Base-by-base conservation (phyloP, 2,329 filamentous ascomycete genomes). In the Curvularia spicifera region DNA sequence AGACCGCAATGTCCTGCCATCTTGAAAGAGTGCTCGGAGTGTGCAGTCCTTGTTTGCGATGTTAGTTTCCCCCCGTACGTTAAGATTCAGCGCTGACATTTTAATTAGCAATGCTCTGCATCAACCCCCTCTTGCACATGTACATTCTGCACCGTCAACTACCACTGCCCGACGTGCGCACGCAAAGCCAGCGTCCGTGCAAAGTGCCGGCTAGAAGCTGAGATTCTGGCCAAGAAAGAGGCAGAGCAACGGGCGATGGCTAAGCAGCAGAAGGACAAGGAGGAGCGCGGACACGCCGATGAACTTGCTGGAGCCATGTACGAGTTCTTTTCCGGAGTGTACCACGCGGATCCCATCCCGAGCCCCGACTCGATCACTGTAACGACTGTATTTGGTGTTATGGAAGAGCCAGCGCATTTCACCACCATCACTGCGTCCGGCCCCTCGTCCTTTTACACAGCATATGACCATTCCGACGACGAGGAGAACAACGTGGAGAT, bases 31-130 rank as follows among this genome's bases (percentile, higher is more conserved):
- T 79, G 78, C 63, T 65, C 66, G 10, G 76, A 73, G 37, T 79
- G 78, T 58, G 65, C 68, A 12, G 78, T 79, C 4, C 63, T 76
- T 15, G 77, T 79, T 31, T 79, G 78, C 51, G 75, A 78, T 62
- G 78, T 79, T 66, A 71, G 75, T 74, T 10, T 12, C 42, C 37
- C 33, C 24, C 4, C 13, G 9, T 35, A 24, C 1, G 13, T n/a
- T 18, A 8, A 10, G 4, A 12, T 26, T n/a, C 22, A 13, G 43
- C 53, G 50, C 64, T 70, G 48, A 71, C 33, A 18, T 18, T 4
- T 8, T 6, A 10, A 22, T 15, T 33, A 75, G 74, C 67, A 67
- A 70, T 78, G 75, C 51, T 60, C 67, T 26, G 55, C 62, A 8
- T 57, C 61, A 5, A 73, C 73, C 24, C 70, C 75, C 13, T 57